Conservation (phyloP, 768 basidiomycete genomes). For the Mrakia gelida region DNA sequence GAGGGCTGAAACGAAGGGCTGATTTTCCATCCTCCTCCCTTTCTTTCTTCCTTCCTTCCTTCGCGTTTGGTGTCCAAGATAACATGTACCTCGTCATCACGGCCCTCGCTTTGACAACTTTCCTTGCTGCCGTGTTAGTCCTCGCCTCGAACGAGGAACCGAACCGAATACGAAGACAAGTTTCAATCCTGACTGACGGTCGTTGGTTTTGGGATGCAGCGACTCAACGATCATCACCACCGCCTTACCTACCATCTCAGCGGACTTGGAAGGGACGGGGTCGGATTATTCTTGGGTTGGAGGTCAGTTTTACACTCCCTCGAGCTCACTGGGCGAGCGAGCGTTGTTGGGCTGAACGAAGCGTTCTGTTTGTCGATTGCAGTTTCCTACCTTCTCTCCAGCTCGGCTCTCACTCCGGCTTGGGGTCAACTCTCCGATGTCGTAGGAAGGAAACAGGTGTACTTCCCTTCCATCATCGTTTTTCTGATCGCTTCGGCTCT, state of each 20-base stretch:
- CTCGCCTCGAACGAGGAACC: too few relatives aligned
- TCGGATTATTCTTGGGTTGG: conserved; percentile 81
- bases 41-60: neutral
- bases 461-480: conserved; percentile 69
- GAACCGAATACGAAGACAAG: too few relatives aligned
- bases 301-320: conserved; percentile 35
- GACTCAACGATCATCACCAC: conserved; percentile 70
- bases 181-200: too few relatives aligned
- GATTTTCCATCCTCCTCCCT: neutral
- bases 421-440: too few relatives aligned
- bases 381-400: neutral
- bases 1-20: too few relatives aligned
- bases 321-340: neutral
- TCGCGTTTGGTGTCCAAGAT: neutral
- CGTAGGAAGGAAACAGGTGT: conserved; percentile 64
- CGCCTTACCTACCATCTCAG: conserved; percentile 74
- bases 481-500: conserved; percentile 75
- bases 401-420: neutral
- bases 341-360: neutral
- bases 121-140: conserved; percentile 3
- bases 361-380: neutral
- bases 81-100: conserved; percentile 9
- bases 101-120: neutral
- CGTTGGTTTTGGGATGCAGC: too few relatives aligned
- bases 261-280: conserved; percentile 62